Conservation (phyloP, 176 grass and related monocot genomes). For the Aegilops sharonensis region DNA sequence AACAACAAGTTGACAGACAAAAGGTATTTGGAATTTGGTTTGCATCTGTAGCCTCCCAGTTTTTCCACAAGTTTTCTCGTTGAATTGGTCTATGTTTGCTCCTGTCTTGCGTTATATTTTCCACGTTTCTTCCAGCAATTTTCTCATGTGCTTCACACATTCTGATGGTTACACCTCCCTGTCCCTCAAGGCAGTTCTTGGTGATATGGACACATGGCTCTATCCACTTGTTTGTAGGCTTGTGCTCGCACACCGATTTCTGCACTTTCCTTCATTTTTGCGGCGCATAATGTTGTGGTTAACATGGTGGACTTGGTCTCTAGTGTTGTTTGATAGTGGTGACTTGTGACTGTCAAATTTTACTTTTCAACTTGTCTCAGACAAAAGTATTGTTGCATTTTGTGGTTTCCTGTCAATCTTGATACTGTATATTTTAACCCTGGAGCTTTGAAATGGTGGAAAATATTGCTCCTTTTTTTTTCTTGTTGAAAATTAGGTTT, state of each 20-base stretch:
- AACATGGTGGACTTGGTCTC: neutral
- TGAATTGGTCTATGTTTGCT: neutral
- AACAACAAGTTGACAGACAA: conserved; percentile 25
- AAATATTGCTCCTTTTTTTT: neutral
- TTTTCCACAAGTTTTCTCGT: conserved; percentile 34
- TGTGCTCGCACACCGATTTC: neutral
- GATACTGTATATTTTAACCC: neutral
- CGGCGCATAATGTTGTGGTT: neutral
- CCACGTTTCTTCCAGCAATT: conserved; percentile 35
- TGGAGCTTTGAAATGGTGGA: neutral
- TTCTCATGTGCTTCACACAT: conserved; percentile 25
- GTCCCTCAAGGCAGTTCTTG: conserved; percentile 29
- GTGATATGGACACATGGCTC: conserved; percentile 19
- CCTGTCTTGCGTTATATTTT: conserved; percentile 27
- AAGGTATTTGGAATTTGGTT: conserved; percentile 15
- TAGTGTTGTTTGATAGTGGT: neutral
- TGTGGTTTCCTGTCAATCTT: neutral
- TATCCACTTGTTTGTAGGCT: conserved; percentile 17
- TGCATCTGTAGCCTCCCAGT: conserved; percentile 20
- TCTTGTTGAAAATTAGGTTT: neutral
- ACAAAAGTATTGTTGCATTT: neutral
- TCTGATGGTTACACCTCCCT: neutral
- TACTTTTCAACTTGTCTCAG: neutral
- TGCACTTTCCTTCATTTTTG: neutral
- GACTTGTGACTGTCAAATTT: neutral